Evolutionary conservation across 495 filamentous ascomycete genomes (phyloP), one percentile per base, ranked within the genome.

Genomic region (Talaromyces borbonicus): DNA sequence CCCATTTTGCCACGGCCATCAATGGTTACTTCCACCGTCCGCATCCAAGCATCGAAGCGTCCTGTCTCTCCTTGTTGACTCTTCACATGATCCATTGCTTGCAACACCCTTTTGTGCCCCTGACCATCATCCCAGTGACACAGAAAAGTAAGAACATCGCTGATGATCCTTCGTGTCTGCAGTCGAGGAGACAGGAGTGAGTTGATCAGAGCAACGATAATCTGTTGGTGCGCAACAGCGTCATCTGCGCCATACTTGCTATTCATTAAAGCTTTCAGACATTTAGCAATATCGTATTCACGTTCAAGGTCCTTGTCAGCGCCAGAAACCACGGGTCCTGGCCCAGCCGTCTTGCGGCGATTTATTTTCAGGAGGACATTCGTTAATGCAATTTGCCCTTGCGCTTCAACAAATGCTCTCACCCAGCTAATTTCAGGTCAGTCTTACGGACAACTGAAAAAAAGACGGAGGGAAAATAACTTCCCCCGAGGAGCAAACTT

Each of bases 1-100:
- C 92, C 92, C 85, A 98, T 94, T 74, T 98, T 98, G 31, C 92
- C 92, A 48, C 92, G 81, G 23, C 92, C 92, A 65, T 98, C 92
- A 41, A 95, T 81, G 8, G 92, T 95, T 43, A 98, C 93, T 63
- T 98, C 92, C 29, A 97, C 90, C 37, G 95, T 88, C 23, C 92
- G 85, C 86, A 98, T 94, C 92, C 92, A 98, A 12, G 93, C 82
- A 67, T 98, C 92, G 56, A 98, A 98, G 12, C 93, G 82, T 25
- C 92, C 92, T 57, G 92, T 96, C 61, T 98, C 92, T 32, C 82
- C 83, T 56, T 94, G 83, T 52, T 88, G 78, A 52, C 73, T 78
- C 61, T 97, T 97, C 65, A 95, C 82, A 56, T 86, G 75, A 51
- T 98, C 92, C 73, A 97, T 79, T 23, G 89, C 85, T 65, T 93